Evolutionary conservation across 2,329 filamentous ascomycete genomes (phyloP).

Genomic region (Colletotrichum australisinense): DNA sequence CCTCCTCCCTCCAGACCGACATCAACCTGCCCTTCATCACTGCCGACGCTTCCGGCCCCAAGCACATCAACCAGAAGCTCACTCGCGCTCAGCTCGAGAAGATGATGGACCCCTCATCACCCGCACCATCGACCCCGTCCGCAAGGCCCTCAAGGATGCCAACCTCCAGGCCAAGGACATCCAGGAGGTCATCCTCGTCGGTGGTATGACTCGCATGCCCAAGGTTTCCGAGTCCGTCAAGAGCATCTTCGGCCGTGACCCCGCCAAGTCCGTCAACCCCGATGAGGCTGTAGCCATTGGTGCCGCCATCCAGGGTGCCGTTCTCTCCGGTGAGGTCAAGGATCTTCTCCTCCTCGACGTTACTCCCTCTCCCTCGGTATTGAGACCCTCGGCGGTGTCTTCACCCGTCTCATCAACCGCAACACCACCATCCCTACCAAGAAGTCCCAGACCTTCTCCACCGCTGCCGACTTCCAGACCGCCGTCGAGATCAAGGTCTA

Average conservation of each 20-base stretch:
- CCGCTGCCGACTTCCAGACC: slow-evolving; percentile 97
- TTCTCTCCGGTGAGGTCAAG: slow-evolving; percentile 96
- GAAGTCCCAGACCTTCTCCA: slow-evolving; percentile 99
- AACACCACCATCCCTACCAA: slow-evolving; percentile 99
- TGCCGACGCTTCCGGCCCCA: slow-evolving; percentile 92
- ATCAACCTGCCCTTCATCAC: slow-evolving; percentile 99
- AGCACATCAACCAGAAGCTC: slow-evolving; percentile 98
- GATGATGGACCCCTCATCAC: slow-evolving; percentile 89
- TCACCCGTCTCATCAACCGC: slow-evolving; percentile 97
- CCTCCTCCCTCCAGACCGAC: slow-evolving; percentile 93
- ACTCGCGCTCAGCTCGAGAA: slow-evolving; percentile 92
- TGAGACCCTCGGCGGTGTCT: slow-evolving; percentile 97
- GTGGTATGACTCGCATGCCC: slow-evolving; percentile 99
- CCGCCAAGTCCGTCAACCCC: slow-evolving; percentile 98
- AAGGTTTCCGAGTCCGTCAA: slow-evolving; percentile 97
- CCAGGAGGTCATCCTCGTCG: slow-evolving; percentile 96
- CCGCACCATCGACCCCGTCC: slow-evolving; percentile 90
- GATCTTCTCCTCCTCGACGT: slow-evolving; percentile 96
- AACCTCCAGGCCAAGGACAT: slow-evolving; percentile 92
- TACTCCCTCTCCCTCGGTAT: slow-evolving; percentile 96
- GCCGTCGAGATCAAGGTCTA: slow-evolving; percentile 99
- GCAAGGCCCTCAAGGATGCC: slow-evolving; percentile 97
- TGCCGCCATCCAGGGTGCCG: slow-evolving; percentile 96
- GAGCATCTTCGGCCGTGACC: slow-evolving; percentile 95
- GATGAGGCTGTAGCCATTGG: slow-evolving; percentile 98